Evolutionary conservation across 192 early-diverging fungal genomes (phyloP).

Genomic region (Coemansia sp.): DNA sequence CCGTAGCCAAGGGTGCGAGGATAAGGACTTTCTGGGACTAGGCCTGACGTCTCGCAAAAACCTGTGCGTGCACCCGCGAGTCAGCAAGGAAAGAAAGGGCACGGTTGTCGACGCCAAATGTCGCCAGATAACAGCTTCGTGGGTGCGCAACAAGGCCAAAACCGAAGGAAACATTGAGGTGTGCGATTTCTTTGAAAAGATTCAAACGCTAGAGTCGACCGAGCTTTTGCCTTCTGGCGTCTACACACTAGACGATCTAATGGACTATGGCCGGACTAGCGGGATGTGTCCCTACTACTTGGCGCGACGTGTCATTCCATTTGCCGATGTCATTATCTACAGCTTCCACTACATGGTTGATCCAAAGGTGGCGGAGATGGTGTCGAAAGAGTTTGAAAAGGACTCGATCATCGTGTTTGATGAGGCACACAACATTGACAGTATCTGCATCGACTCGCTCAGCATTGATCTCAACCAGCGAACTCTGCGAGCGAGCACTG

Average conservation of each 20-base stretch:
- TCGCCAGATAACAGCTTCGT: conserved; percentile 88
- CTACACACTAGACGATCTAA: conserved; percentile 95
- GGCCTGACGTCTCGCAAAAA: conserved; percentile 94
- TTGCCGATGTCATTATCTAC: conserved; percentile 97
- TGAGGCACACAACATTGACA: conserved; percentile 99
- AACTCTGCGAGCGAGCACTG: conserved; percentile 85
- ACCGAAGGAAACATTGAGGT: conserved; percentile 52
- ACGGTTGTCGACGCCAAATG: conserved; percentile 88
- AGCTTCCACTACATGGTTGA: conserved; percentile 99
- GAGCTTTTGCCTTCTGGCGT: conserved; percentile 81
- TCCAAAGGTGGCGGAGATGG: conserved; percentile 97
- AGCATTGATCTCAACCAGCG: conserved; percentile 92
- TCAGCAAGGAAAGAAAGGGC: conserved; percentile 86
- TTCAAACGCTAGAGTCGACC: conserved; percentile 62
- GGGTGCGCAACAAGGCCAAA: conserved; percentile 78
- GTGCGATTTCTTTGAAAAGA: conserved; percentile 79
- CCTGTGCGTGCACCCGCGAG: conserved; percentile 88
- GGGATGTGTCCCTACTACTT: conserved; percentile 94
- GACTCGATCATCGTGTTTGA: conserved; percentile 99
- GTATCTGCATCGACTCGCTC: conserved; percentile 97
- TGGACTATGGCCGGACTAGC: conserved; percentile 70
- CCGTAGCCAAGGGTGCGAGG: conserved; percentile 57
- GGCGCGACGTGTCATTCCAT: conserved; percentile 77
- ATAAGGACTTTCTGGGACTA: conserved; percentile 85
- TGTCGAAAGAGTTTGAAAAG: conserved; percentile 92